These are phyloP conservation scores for Aspergillus asperescens DNA, from an alignment of 495 filamentous ascomycete genomes.

Conservation along the genomic window DNA sequence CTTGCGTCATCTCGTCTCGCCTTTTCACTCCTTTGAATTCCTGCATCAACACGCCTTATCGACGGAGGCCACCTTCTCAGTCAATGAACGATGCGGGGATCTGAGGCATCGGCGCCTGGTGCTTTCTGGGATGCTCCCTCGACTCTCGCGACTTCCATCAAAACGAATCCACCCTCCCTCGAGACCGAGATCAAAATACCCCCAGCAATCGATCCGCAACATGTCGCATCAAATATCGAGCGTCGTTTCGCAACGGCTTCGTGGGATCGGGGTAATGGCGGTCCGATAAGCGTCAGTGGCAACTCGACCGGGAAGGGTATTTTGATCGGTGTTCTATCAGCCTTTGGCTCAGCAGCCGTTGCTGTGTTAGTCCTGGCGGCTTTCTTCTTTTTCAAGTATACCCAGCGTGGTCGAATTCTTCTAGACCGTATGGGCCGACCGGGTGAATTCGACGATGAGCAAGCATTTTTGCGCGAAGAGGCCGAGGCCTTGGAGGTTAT, in stretches of 20 bases:
- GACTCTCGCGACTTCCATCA: constrained; percentile 30
- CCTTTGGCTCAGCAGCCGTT: constrained; percentile 85
- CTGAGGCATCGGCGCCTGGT: constrained; percentile 40
- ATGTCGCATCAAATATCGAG: constrained; percentile 23
- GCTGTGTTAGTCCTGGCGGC: constrained; percentile 75
- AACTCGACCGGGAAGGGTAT: constrained; percentile 71
- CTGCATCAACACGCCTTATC: constrained; percentile 1
- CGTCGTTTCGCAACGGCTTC: constrained; percentile 31
- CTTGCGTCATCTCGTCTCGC: not conserved
- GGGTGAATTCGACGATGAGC: constrained; percentile 96
- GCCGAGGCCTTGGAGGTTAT: constrained; percentile 89
- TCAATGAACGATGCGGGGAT: constrained; percentile 46
- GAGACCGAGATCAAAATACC: constrained; percentile 24
- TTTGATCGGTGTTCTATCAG: constrained; percentile 92
- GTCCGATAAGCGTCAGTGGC: constrained; percentile 31
- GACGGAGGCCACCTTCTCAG: constrained; percentile 12
- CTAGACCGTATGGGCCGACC: constrained; percentile 90
- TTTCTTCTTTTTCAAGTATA: constrained; percentile 94
- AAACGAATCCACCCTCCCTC: constrained; percentile 32
- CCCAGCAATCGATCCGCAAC: constrained; percentile 9
- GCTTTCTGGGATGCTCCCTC: constrained; percentile 37
- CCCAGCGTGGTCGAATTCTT: constrained; percentile 80
- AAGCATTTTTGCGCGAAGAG: constrained; percentile 86
- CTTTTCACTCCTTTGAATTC: not conserved
- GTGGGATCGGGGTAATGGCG: constrained; percentile 20